These are phyloP conservation scores for Puccinia novopanici DNA, from an alignment of 1,284 basidiomycete genomes.

Conservation along the genomic window DNA sequence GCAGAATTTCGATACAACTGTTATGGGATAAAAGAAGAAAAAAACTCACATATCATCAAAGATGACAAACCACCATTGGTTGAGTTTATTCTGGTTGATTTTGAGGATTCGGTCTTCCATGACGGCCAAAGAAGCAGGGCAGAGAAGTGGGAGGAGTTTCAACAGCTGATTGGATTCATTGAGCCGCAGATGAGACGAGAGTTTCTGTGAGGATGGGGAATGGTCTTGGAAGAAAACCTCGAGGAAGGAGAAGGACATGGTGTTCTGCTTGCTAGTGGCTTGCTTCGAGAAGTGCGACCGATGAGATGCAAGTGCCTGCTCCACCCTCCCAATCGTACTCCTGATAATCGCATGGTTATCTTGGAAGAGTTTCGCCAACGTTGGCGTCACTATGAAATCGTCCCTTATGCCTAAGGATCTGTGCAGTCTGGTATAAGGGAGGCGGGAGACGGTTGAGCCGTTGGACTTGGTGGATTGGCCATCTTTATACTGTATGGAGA, in stretches of 20 bases:
- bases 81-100: conserved; percentile 52
- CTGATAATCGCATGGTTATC: conserved; percentile 67
- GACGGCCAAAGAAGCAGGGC: conserved; percentile 50
- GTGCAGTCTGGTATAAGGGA: conserved; percentile 64
- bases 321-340: conserved; percentile 62
- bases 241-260: conserved; percentile 72
- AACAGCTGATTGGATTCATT: conserved; percentile 54
- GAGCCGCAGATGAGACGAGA: conserved; percentile 63
- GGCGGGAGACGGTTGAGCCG: conserved; percentile 56
- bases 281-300: conserved; percentile 65
- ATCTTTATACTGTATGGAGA: conserved; percentile 67
- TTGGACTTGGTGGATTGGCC: conserved; percentile 55
- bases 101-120: conserved; percentile 48
- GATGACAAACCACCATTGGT: conserved; percentile 76
- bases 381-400: conserved; percentile 68
- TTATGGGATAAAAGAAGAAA: no score
- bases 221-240: conserved; percentile 64
- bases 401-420: conserved; percentile 69
- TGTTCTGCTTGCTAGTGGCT: conserved; percentile 65
- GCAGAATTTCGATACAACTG: conserved; percentile 35
- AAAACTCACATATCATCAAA: conserved; percentile 65
- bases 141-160: conserved; percentile 16
- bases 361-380: conserved; percentile 69
- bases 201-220: background rate
- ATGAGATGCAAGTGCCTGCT: conserved; percentile 65